A percentile compares a stretch with the other conserved stretches of the same genome.
phyloP scores from a whole-genome alignment of 2,329 filamentous ascomycete species.

The Dendrostoma leiphaemia region DNA sequence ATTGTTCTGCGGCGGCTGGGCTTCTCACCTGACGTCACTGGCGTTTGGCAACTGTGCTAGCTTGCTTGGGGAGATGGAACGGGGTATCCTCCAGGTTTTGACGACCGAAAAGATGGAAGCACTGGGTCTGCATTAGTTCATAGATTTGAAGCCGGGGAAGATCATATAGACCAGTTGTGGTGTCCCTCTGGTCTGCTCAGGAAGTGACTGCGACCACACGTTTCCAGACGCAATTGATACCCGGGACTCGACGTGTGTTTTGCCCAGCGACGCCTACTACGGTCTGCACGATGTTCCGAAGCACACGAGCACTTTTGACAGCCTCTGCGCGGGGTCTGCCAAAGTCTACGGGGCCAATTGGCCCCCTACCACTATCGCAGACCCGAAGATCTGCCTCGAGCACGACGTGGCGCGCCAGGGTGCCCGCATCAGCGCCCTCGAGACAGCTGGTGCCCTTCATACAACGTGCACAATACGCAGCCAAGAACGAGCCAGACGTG shows the following conservation, averaged over 20 bases:
- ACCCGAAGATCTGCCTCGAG: background rate
- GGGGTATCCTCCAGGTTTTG: background rate
- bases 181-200: too few species aligned
- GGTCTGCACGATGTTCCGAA: slow-evolving; percentile 17
- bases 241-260: background rate
- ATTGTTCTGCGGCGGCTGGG: too few species aligned
- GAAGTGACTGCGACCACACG: too few species aligned
- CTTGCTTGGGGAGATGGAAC: too few species aligned
- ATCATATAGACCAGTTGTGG: too few species aligned
- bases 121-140: background rate
- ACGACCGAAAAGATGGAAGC: background rate
- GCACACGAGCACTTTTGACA: slow-evolving; percentile 14
- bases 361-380: slow-evolving; percentile 3
- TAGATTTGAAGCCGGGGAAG: background rate
- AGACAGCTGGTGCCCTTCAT: slow-evolving; percentile 17
- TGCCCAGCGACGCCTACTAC: too few species aligned
- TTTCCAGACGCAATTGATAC: too few species aligned
- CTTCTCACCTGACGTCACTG: background rate
- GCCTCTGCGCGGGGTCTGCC: slow-evolving; percentile 7
- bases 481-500: slow-evolving; percentile 44
- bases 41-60: background rate
- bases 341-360: slow-evolving; percentile 16
- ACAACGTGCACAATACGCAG: slow-evolving; percentile 26
- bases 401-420: background rate
- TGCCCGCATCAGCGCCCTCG: background rate